These are phyloP conservation scores for Juglanconis sp. DNA, from an alignment of 2,329 filamentous ascomycete genomes.

Conservation along the genomic window DNA sequence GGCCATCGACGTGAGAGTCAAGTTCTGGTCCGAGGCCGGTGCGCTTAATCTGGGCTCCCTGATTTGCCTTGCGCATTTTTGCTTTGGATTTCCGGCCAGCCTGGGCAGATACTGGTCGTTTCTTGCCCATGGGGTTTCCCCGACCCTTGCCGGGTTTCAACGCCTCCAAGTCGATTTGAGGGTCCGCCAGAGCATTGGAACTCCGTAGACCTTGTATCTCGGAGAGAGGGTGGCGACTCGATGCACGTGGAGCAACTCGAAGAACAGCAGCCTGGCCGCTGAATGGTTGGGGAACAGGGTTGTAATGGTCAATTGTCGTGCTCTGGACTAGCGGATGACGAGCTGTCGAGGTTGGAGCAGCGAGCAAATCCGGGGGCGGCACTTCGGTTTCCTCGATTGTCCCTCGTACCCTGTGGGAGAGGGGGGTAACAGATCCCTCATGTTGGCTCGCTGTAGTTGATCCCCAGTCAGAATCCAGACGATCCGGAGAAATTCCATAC, in stretches of 20 bases:
- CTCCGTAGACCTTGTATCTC: no score
- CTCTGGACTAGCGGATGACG: no score
- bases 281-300: not conserved
- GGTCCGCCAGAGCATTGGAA: no score
- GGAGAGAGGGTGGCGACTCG: no score
- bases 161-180: no score
- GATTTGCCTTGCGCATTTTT: not conserved
- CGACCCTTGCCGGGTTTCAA: not conserved
- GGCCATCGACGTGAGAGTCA: no score
- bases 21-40: no score
- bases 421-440: accelerated
- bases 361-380: not conserved
- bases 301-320: not conserved
- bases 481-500: not conserved
- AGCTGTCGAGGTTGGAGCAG: not conserved
- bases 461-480: not conserved
- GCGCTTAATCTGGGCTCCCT: not conserved
- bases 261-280: no score
- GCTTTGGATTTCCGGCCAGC: not conserved
- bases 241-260: no score
- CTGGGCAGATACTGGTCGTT: not conserved
- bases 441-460: not conserved
- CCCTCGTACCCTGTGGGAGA: not conserved
- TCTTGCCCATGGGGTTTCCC: not conserved
- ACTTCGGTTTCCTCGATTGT: not conserved